phyloP scores from a whole-genome alignment of 2,329 filamentous ascomycete genomes.

The Plenodomus biglobosus region DNA sequence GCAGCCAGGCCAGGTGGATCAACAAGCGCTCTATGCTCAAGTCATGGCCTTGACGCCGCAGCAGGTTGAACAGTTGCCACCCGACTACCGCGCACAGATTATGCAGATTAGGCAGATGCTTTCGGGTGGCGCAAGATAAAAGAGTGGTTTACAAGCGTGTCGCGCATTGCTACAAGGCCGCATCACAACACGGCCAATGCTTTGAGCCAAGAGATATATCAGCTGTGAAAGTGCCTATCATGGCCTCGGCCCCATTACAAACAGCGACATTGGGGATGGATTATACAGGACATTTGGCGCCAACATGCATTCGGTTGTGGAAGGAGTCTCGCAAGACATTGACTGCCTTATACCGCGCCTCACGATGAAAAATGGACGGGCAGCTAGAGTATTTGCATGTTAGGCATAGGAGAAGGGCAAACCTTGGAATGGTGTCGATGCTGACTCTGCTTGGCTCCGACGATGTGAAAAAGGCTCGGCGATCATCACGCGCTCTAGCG shows the following conservation, averaged over 20 bases:
- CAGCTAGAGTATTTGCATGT: too few species aligned
- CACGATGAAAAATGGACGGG: slow-evolving; percentile 1
- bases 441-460: not conserved
- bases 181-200: not conserved
- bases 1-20: slow-evolving; percentile 40
- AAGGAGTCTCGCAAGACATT: too few species aligned
- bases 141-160: slow-evolving; percentile 1
- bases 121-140: slow-evolving; percentile 33
- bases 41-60: slow-evolving; percentile 79
- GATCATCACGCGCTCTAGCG: not conserved
- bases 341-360: not conserved
- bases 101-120: slow-evolving; percentile 72
- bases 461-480: not conserved
- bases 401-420: too few species aligned
- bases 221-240: not conserved
- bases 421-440: not conserved
- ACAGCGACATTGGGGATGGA: too few species aligned
- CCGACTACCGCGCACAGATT: slow-evolving; percentile 75
- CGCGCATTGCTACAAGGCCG: not conserved
- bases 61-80: slow-evolving; percentile 76
- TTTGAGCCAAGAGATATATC: not conserved
- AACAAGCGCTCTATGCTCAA: slow-evolving; percentile 75
- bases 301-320: too few species aligned
- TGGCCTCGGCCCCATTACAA: too few species aligned
- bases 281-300: too few species aligned